A percentile compares a stretch with the other conserved stretches of the same genome.
These are phyloP conservation scores for Silene coronaria DNA, from an alignment of 179 eudicot species.

Conservation along the genomic window DNA sequence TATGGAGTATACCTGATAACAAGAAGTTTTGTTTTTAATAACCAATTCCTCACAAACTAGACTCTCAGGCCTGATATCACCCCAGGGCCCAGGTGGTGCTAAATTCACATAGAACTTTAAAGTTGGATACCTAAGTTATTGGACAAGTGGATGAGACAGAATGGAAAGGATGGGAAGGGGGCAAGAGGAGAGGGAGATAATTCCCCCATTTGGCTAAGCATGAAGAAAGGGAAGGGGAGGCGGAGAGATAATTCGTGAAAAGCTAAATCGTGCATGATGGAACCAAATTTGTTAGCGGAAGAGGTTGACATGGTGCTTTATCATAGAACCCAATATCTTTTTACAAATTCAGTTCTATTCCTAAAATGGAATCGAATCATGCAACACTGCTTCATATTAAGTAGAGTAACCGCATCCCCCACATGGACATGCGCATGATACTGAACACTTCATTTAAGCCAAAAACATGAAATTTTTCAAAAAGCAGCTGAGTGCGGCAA, in stretches of 20 bases:
- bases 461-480: neutral
- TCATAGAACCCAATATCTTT: too few relatives aligned
- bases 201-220: neutral
- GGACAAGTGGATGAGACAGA: too few relatives aligned
- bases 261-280: too few relatives aligned
- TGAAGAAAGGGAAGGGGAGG: neutral
- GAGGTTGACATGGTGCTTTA: too few relatives aligned
- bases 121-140: too few relatives aligned
- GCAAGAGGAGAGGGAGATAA: neutral
- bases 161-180: too few relatives aligned
- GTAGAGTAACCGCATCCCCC: neutral
- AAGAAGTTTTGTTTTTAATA: slow-evolving; percentile 13
- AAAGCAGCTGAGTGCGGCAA: neutral
- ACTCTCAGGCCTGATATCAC: neutral
- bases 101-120: too few relatives aligned
- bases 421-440: neutral
- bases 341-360: too few relatives aligned
- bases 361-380: too few relatives aligned
- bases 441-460: neutral
- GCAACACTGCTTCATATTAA: neutral
- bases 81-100: neutral
- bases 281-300: too few relatives aligned
- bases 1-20: slow-evolving; percentile 83
- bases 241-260: neutral
- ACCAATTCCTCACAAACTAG: neutral